Evolutionary conservation across 2,329 filamentous ascomycete genomes (phyloP), one percentile per base, ranked within the genome.

Genomic region (Scytalidium sp.): DNA sequence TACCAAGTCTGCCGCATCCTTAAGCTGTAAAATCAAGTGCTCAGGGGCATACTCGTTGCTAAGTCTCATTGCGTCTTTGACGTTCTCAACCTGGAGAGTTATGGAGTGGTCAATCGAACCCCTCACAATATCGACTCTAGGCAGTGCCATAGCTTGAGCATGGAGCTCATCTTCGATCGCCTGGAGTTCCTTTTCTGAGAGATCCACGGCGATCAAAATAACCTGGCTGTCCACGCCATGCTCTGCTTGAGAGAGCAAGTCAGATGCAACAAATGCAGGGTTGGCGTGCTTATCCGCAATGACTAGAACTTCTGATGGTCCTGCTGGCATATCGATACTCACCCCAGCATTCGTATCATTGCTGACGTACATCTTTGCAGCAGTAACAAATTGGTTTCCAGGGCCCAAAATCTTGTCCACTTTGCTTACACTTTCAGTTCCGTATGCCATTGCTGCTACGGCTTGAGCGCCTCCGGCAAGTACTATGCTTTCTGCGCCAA

Each of bases 361-460:
- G 70, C 87, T 90, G 41, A 99, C 94, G 61, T 92, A 80, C 94
- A 99, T 99, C 81, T 99, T 99, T 46, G 90, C 94, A 1, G 94
- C 94, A 0, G 94, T 99, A 39, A 99, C 94, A 65, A 97, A 99
- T 70, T 97, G 94, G 72, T 99, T 99, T 29, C 94, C 94, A 2
- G 94, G 94, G 0, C 94, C 94, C 11, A 97, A 83, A 60, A 99
- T 97, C 81, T 99, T 99, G 78, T 99, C 94, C 7, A 99, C 94
- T 75, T 99, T 99, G 69, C 78, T 89, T 45, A 99, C 84, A 60
- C 85, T 93, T 70, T 97, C 88, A 1, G 94, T 99, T 43, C 94
- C 94, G 71, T 99, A 99, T 2, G 94, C 94, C 86, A 99, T 88
- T 43, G 94, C 94, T 19, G 93, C 94, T 32, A 99, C 85, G 41